Base-by-base conservation (phyloP, 768 basidiomycete genomes). In the Russula earlei region DNA sequence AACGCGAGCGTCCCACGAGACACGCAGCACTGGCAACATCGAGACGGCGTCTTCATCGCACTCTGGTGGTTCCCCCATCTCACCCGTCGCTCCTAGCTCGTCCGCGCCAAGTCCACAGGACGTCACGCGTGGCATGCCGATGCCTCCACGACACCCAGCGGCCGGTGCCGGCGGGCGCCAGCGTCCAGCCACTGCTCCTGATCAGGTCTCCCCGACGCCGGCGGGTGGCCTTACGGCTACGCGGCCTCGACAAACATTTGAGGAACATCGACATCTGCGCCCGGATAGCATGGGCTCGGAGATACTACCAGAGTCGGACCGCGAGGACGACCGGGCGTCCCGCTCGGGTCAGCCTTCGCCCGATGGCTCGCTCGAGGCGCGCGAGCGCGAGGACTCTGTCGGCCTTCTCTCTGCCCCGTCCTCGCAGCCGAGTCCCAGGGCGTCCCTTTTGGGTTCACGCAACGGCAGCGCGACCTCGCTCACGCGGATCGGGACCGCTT, bases 301-400 rank as follows among this genome's bases (percentile, higher is more conserved):
- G 1, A 20, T 34, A 14, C 8, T 59, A 12, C 50, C 38, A 10
- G 57, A 58, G 25, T 58, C 60, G 7, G 60, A 58, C 5, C 52
- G 46, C 14, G 60, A 61, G 43, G 47, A 37, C 2, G 49, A 51
- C 1, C 51, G 43, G 62, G 63, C 41, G 65, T 65, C 65, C 57
- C 66, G 60, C 59, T 64, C 29, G 65, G 70, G 51, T 64, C 68
- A 60, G 71, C 74, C 52, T 64, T 68, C 6, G 72, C 76, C 7
- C 75, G 75, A 55, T 74, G 77, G 77, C 4, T 73, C 74, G 4
- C 73, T 79, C 34, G 80, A 83, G 58, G 83, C 76, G 38, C 80
- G 75, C n/a, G 83, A 84, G 65, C 74, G 75, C 34, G 81, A 82
- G 40, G 83, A 85, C 62, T 73, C 74, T 46, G 77, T 84, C 34